A percentile compares a stretch with the other conserved stretches of the same genome.
These are phyloP conservation scores for Knoxia roxburghii DNA, from an alignment of 257 asterid species.

Conservation along the genomic window DNA sequence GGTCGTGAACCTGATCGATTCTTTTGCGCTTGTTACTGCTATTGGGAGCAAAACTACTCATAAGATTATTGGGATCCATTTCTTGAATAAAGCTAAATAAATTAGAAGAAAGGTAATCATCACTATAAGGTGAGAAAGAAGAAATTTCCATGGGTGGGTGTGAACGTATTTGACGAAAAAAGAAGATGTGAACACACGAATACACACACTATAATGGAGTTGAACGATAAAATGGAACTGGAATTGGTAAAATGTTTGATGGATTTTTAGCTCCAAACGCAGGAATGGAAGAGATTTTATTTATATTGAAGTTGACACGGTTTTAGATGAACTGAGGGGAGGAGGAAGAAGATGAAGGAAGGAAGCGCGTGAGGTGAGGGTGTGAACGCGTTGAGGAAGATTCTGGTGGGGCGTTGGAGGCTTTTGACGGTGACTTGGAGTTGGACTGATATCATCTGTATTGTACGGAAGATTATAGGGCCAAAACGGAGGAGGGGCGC, in stretches of 20 bases:
- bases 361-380: constrained; percentile 20
- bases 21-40: constrained; percentile 11
- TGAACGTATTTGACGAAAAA: constrained; percentile 26
- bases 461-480: too few species aligned
- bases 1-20: background rate
- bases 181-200: constrained; percentile 32
- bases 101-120: constrained; percentile 26
- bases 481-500: too few species aligned
- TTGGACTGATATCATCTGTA: background rate
- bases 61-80: constrained; percentile 5
- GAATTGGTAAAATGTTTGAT: background rate
- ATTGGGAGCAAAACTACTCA: background rate
- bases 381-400: constrained; percentile 46
- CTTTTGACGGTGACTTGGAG: constrained; percentile 27
- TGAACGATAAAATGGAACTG: constrained; percentile 6
- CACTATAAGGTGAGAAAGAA: constrained; percentile 29
- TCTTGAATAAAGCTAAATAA: constrained; percentile 25
- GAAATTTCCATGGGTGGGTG: constrained; percentile 45
- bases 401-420: constrained; percentile 21
- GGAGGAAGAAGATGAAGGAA: background rate
- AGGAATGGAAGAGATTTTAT: background rate
- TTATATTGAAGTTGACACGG: constrained; percentile 9
- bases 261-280: too few species aligned
- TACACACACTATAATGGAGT: background rate
- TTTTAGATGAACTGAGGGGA: background rate